Evolutionary conservation across 768 basidiomycete genomes (phyloP), one percentile per base, ranked within the genome.

Genomic region (Arthromyces matolae): DNA sequence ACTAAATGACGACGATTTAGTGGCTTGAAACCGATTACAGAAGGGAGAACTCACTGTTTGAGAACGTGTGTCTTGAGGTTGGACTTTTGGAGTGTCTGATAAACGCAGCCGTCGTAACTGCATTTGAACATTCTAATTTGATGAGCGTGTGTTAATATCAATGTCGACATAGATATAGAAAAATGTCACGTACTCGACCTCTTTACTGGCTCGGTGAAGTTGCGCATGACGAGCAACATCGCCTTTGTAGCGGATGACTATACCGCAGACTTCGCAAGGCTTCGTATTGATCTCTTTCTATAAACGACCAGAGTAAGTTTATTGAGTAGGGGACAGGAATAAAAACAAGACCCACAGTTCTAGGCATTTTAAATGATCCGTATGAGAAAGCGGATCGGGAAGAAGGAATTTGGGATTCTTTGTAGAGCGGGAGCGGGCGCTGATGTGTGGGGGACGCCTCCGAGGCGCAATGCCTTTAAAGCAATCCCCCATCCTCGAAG

Each of bases 1-100:
- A 43, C 66, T 69, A 37, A 23, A 42, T n/a, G n/a, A n/a, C n/a
- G 34, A 43, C 19, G 19, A 32, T 16, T 38, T 4, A 29, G 51
- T 14, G 50, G 42, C 2, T 31, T 8, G 20, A 9, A 35, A 8
- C 0, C 22, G 14, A 4, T 33, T 14, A 1, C 1, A 31, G 28
- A 25, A 9, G 3, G 29, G 18, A n/a, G 5, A 33, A 57, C 61
- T 52, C 48, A 68, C 66, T 69, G 68, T 24, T 50, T 64, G 32
- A 54, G 52, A 22, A 60, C 55, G 49, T 69, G 68, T n/a, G 65
- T 66, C 16, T 58, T 57, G 4, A 69, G 37, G 37, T 69, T 69
- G 4, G 63, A 63, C 39, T 53, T 59, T 35, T 69, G 68, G 8
- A 67, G 52, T n/a, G 47, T 61, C 42, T 56, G 52, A 50, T 63